Evolutionary conservation across 176 grass and related monocot genomes (phyloP), one percentile per base, ranked within the genome.

Genomic region (Coix lacrymajobi): DNA sequence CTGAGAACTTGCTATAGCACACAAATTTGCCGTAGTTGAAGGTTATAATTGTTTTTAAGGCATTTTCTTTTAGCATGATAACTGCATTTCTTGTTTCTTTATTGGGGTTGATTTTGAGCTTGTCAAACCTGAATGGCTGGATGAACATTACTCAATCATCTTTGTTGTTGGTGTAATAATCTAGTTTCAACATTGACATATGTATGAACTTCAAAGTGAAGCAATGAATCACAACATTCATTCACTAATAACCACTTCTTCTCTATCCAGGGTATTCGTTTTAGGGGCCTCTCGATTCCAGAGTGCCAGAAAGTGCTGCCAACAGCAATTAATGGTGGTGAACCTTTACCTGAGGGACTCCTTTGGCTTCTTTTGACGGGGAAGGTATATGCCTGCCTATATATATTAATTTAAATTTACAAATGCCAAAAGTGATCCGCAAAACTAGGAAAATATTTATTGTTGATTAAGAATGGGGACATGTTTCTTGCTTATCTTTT

Each of bases 331-430:
- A 69, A 88, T 20, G 96, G 82, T 67, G 96, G 93, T 25, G 96
- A 99, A 62, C 96, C 96, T 73, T 89, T 99, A 86, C 96, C 96
- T 45, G 96, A 99, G 84, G 96, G 96, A 78, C 96, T 99, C 39
- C 89, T 99, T 44, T 99, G 96, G 96, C 93, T 99, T 90, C 96
- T 99, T 79, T 90, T 99, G 89, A 99, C 93, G 0, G 96, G 93
- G 86, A 99, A 99, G 93, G 96, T 99, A 82, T 94, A 69, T 86
- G 73, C 32, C 20, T 79, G 31, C 36, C 31, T 68, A 40, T 66
- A 33, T 46, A 29, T 6, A n/a, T 20, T 26, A 36, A 19, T 7
- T 40, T 8, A 44, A 33, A 12, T 79, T 66, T 40, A 46, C 3
- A 61, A 63, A 32, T 76, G 4, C 8, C 14, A 43, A 81, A 64